A percentile compares a stretch with the other conserved stretches of the same genome.
Evolutionary conservation across 2,329 filamentous ascomycete species (phyloP).

Genomic region (Trichoderma sp.): DNA sequence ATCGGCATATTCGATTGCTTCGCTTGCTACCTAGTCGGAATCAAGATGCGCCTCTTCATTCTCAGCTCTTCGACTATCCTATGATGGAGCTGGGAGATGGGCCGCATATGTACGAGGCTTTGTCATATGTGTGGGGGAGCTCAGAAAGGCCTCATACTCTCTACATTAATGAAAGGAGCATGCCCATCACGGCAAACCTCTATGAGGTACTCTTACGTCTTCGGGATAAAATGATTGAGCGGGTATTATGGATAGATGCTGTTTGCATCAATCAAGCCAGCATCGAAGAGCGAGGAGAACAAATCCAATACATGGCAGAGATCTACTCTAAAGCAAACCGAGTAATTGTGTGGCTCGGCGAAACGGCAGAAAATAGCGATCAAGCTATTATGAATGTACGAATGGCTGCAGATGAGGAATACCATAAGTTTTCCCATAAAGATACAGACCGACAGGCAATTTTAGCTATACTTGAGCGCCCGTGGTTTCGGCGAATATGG

Average conservation of each 20-base stretch:
- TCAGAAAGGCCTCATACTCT: background rate
- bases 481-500: conserved; percentile 15
- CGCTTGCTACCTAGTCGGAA: background rate
- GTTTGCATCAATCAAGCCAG: conserved; percentile 16
- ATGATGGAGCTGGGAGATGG: background rate
- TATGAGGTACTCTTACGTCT: background rate
- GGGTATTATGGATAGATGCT: conserved; percentile 17
- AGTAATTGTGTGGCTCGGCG: conserved; percentile 17
- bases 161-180: background rate
- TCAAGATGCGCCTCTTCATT: background rate
- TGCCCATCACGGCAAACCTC: conserved; percentile 13
- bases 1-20: conserved; percentile 3
- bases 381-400: conserved; percentile 2
- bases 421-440: too few relatives aligned
- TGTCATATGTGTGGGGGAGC: conserved; percentile 17
- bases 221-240: background rate
- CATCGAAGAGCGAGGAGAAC: background rate
- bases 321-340: conserved; percentile 17
- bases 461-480: background rate
- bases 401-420: background rate
- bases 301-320: conserved; percentile 14
- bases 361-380: background rate
- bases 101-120: conserved; percentile 1
- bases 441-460: background rate
- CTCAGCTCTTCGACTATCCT: conserved; percentile 5